Base-by-base conservation (phyloP, 495 filamentous ascomycete genomes). In the Lasiosphaeria ovina region DNA sequence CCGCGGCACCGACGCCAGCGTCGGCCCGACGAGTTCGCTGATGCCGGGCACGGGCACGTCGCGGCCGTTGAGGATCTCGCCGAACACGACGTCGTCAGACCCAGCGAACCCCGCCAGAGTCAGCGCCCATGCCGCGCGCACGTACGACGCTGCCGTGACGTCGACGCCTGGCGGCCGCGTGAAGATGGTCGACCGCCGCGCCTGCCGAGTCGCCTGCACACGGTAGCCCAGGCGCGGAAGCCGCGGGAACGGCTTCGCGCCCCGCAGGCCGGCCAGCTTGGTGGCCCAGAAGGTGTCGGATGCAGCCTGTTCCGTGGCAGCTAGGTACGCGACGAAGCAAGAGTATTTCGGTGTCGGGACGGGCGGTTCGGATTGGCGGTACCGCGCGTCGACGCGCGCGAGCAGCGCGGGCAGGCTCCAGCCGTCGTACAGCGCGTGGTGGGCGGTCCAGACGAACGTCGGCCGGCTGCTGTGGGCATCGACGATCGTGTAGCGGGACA, bases 381-480 rank as follows among this genome's bases (percentile, higher is more conserved):
- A 71, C 16, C 42, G 50, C 3, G 42, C 45, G 32, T 68, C 68
- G 14, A 71, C 68, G 0, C 59, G 58, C 16, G 8, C 24, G 7
- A 69, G 48, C 10, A 66, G 36, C 0, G 81, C 62, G 3, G 72
- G 68, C 54, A 83, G 70, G 9, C 78, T 83, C 82, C 82, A 89
- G 34, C 85, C 85, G 59, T 89, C 86, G 60, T 87, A 89, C 3
- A 89, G 62, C 0, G 82, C 80, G 64, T 89, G 86, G 61, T 89
- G 85, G 4, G 82, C 72, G 7, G 66, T 65, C 66, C 64, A 68
- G 16, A 62, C 54, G 53, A 73, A 71, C 11, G 81, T 85, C 74
- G 81, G 73, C 66, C 82, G 78, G 44, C 75, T 31, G 9, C 8
- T 49, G 16, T 47, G 45, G 17, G 60, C 63, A 9, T 42, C 53